phyloP scores from a whole-genome alignment of 2,329 filamentous ascomycete species.

The Juglanconis juglandina region DNA sequence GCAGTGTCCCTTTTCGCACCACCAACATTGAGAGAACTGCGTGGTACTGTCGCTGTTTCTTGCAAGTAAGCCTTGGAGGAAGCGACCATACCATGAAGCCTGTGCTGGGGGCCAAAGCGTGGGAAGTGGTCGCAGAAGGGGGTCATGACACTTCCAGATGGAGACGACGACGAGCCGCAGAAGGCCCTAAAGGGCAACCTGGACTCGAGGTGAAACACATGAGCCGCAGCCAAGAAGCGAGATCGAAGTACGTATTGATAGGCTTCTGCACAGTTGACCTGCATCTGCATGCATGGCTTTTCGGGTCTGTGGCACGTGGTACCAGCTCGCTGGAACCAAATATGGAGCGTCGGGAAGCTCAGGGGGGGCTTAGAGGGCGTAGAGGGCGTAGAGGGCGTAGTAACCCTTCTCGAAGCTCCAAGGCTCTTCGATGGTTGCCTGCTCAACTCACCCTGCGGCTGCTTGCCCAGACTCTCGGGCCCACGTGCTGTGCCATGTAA shows the following conservation, averaged over 20 bases:
- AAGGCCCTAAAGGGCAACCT: background rate
- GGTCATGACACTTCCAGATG: background rate
- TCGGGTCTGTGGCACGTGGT: background rate
- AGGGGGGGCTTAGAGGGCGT: conserved; percentile 12
- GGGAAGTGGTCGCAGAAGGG: background rate
- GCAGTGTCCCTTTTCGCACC: background rate
- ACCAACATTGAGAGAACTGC: background rate
- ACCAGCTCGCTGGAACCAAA: conserved; percentile 1
- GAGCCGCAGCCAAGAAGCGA: background rate
- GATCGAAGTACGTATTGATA: background rate
- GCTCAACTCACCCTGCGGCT: background rate
- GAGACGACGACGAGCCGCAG: background rate
- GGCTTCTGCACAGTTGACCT: background rate
- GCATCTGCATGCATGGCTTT: background rate
- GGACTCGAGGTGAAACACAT: background rate
- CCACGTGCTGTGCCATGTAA: background rate
- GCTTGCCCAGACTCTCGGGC: background rate
- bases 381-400: conserved; percentile 8
- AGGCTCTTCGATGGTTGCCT: background rate
- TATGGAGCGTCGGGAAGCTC: conserved; percentile 4
- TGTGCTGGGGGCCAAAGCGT: conserved; percentile 2
- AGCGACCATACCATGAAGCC: conserved; percentile 4
- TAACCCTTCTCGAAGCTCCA: background rate
- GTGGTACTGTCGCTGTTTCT: background rate
- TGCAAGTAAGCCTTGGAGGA: conserved; percentile 14